These are phyloP conservation scores for Ceratocystis eucalypticola DNA, from an alignment of 2,329 filamentous ascomycete genomes.

Conservation along the genomic window DNA sequence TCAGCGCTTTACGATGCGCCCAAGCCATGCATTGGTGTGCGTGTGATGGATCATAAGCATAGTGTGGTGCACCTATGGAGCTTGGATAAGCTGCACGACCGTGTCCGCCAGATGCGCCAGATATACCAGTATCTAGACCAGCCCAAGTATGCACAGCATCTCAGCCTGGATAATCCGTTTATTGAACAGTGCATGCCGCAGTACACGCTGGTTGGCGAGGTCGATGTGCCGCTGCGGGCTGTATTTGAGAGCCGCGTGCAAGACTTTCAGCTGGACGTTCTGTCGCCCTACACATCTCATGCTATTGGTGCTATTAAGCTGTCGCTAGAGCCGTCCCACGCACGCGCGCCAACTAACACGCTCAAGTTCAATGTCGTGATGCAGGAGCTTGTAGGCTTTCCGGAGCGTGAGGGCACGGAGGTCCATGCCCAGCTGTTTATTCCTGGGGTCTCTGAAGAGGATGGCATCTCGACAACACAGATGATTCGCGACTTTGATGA, in stretches of 20 bases:
- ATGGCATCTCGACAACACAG: conserved; percentile 85
- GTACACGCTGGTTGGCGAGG: conserved; percentile 85
- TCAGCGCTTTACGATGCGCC: conserved; percentile 62
- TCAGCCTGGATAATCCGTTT: conserved; percentile 87
- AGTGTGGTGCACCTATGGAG: conserved; percentile 87
- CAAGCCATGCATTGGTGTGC: conserved; percentile 82
- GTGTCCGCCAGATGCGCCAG: conserved; percentile 85
- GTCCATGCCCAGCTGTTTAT: conserved; percentile 97
- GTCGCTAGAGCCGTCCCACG: conserved; percentile 84
- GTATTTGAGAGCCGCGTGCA: conserved; percentile 93
- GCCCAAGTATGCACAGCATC: conserved; percentile 85
- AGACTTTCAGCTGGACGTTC: conserved; percentile 80
- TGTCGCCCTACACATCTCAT: conserved; percentile 83
- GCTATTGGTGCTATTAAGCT: conserved; percentile 83
- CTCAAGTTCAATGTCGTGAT: conserved; percentile 98
- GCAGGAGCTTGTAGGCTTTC: conserved; percentile 88
- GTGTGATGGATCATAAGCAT: conserved; percentile 83
- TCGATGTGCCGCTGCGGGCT: conserved; percentile 78
- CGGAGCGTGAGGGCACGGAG: conserved; percentile 86
- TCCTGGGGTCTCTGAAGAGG: conserved; percentile 76
- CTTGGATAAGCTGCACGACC: conserved; percentile 74
- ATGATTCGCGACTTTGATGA: conserved; percentile 93
- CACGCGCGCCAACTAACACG: conserved; percentile 79
- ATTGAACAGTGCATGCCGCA: conserved; percentile 80
- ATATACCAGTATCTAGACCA: conserved; percentile 94